A percentile compares a stretch with the other conserved stretches of the same genome.
phyloP scores from a whole-genome alignment of 2,329 filamentous ascomycete species.

The Balansia obtecta region DNA sequence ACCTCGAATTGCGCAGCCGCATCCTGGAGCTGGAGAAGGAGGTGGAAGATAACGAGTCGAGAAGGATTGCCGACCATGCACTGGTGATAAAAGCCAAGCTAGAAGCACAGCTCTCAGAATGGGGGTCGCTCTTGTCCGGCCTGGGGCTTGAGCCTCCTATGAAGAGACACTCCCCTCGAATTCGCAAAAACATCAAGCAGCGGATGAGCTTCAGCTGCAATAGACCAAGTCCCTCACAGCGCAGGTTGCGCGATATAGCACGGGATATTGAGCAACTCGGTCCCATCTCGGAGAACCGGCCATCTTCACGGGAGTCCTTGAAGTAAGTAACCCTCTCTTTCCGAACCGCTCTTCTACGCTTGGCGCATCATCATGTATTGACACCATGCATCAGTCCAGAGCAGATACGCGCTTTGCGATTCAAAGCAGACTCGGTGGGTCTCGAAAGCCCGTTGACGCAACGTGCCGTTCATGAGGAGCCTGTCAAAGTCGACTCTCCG shows the following conservation, averaged over 20 bases:
- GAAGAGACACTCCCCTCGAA: constrained; percentile 31
- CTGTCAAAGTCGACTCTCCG: constrained; percentile 40
- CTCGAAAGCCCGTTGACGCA: constrained; percentile 52
- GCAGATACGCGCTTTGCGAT: constrained; percentile 48
- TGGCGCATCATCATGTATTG: not conserved
- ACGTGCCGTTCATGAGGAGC: constrained; percentile 44
- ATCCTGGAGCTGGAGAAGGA: constrained; percentile 58
- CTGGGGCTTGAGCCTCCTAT: constrained; percentile 49
- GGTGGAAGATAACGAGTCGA: constrained; percentile 46
- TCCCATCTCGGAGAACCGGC: constrained; percentile 56
- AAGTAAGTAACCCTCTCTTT: constrained; percentile 42
- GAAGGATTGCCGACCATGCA: constrained; percentile 52
- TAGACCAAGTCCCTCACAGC: constrained; percentile 38
- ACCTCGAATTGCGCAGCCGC: constrained; percentile 58
- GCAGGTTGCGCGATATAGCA: constrained; percentile 43
- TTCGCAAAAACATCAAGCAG: constrained; percentile 27
- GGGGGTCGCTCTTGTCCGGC: constrained; percentile 52
- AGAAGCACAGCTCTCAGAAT: constrained; percentile 59
- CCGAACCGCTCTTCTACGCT: constrained; percentile 4
- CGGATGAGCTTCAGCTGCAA: constrained; percentile 27
- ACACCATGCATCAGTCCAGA: constrained; percentile 33
- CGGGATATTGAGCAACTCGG: constrained; percentile 38
- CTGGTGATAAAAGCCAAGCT: constrained; percentile 58
- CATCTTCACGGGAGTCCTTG: constrained; percentile 54
- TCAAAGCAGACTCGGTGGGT: constrained; percentile 48